Evolutionary conservation across 371 early-diverging fungal species (phyloP).

Genomic region (Dinochytrium kinnereticum): DNA sequence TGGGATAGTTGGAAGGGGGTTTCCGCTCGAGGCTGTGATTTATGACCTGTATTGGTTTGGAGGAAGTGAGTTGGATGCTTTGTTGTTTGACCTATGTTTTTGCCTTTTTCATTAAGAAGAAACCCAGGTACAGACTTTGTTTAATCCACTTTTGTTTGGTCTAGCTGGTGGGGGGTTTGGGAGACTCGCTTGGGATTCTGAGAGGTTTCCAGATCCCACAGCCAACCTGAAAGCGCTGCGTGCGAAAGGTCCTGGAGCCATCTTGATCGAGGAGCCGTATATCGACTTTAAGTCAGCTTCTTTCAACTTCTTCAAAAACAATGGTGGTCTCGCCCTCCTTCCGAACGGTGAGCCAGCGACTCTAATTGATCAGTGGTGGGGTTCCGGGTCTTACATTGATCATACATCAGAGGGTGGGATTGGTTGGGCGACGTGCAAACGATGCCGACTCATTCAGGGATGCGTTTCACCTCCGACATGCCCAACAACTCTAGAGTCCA

Average conservation of each 20-base stretch:
- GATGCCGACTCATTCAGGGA: conserved; percentile 25
- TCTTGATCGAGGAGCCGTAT: conserved; percentile 29
- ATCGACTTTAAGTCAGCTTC: conserved; percentile 13
- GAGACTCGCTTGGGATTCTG: conserved; percentile 24
- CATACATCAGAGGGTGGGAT: conserved; percentile 4
- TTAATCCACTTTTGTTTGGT: neutral
- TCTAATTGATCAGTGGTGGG: conserved; percentile 27
- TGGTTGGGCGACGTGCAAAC: conserved; percentile 28
- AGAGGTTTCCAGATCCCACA: conserved; percentile 27
- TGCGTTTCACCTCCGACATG: conserved; percentile 13
- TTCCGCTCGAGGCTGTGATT: conserved; percentile 29
- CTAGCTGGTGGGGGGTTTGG: conserved; percentile 14
- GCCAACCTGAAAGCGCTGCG: conserved; percentile 19
- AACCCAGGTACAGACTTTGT: no score
- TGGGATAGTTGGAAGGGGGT: neutral
- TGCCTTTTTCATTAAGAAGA: no score
- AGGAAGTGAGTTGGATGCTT: no score
- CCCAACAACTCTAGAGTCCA: neutral
- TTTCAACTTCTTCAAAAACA: conserved; percentile 1
- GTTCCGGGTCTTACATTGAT: conserved; percentile 24
- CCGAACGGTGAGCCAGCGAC: neutral
- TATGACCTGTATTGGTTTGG: conserved; percentile 29
- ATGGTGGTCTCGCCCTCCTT: conserved; percentile 6
- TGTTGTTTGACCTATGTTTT: no score
- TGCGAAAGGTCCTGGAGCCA: conserved; percentile 23